Evolutionary conservation across 192 early-diverging fungal genomes (phyloP), one percentile per base, ranked within the genome.

Genomic region (Podila verticillata): DNA sequence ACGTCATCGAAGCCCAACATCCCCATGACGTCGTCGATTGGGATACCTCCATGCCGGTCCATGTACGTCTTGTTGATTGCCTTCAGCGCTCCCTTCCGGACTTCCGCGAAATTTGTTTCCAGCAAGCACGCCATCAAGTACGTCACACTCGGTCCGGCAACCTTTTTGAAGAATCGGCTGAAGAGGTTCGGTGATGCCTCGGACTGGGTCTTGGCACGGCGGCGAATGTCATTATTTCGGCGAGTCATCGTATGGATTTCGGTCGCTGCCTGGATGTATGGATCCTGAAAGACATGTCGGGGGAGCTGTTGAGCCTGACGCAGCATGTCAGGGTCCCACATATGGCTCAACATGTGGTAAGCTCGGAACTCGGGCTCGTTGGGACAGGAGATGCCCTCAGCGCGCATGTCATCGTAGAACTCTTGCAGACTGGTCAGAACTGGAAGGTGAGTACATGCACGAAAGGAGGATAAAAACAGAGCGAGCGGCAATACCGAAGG

Each of bases 301-400:
- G 87, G 90, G 13, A 96, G 84, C 5, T 87, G 71, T 26, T 90
- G 89, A 5, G 90, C 87, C 36, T 89, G 84, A 2, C 91, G 88
- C 24, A 90, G 85, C 61, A 93, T 86, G 60, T 96, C 95, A 35
- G 85, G 82, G 72, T 94, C 91, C 65, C 86, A 90, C 54, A 93
- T 66, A 48, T 96, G 92, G 20, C 89, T 84, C 12, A 95, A 84
- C 15, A 98, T 86, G 66, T 94, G 92, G 85, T 98, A 98, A 0
- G 95, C 96, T 44, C 92, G 88, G 71, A 98, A 97, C 81, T 98
- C 96, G 2, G 95, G 87, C 82, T 98, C 96, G 54, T 97, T 97
- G 0, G 90, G 84, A 29, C 87, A 90, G 2, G 61, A 56, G 4
- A 86, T 73, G 20, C 86, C 87, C 3, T 85, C 83, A 13, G 82